phyloP scores from a whole-genome alignment of 352 stramenopile species.

The Phytophthora agathidicida region DNA sequence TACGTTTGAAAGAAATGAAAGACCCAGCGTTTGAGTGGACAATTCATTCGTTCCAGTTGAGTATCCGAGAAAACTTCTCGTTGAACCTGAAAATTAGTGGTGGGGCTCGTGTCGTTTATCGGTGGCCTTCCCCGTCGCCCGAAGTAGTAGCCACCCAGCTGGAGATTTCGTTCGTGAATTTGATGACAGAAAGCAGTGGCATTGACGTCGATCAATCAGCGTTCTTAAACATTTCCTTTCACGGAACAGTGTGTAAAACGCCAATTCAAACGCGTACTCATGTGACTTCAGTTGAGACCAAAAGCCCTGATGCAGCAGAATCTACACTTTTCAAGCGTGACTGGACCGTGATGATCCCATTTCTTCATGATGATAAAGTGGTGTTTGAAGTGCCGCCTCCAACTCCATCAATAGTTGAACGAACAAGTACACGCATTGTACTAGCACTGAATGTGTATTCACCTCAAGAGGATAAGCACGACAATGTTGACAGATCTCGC shows the following conservation, averaged over 20 bases:
- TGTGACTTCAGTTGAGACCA: conserved; percentile 20
- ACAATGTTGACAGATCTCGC: not conserved
- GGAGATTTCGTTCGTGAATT: conserved; percentile 10
- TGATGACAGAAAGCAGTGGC: not conserved
- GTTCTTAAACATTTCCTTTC: conserved; percentile 12
- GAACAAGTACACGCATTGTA: conserved; percentile 22
- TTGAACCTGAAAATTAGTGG: conserved; percentile 17
- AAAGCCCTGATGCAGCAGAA: not conserved
- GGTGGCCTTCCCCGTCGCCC: conserved; percentile 16
- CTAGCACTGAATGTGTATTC: conserved; percentile 13
- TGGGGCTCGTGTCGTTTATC: conserved; percentile 14
- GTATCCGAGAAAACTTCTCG: conserved; percentile 19
- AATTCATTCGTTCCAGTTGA: conserved; percentile 22
- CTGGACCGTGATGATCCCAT: conserved; percentile 24
- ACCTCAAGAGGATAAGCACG: not conserved
- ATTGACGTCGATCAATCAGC: not conserved
- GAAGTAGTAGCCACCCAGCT: conserved; percentile 4
- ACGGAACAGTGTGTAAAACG: conserved; percentile 13
- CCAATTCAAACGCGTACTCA: conserved; percentile 28
- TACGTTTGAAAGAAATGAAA: not conserved
- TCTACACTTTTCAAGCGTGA: conserved; percentile 5
- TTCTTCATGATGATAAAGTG: conserved; percentile 12
- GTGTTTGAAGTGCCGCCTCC: conserved; percentile 3
- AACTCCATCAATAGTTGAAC: conserved; percentile 14
- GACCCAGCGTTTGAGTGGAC: not conserved